Percentiles rank a stretch among this genome's conserved stretches.
These are phyloP conservation scores for Apiospora marii DNA, from an alignment of 2,329 filamentous ascomycete species.

Conservation along the genomic window DNA sequence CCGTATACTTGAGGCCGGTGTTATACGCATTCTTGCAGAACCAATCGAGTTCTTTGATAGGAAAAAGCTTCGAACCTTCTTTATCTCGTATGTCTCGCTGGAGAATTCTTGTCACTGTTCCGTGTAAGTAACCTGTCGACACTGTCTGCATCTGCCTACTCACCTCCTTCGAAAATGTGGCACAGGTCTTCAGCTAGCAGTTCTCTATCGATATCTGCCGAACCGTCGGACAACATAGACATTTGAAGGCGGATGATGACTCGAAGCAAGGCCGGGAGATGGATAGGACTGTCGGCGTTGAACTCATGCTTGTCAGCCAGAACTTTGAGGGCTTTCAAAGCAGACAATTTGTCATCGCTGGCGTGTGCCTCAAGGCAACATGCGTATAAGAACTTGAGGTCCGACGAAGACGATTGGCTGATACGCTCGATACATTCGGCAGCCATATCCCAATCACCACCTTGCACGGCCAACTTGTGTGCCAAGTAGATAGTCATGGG, in stretches of 20 bases:
- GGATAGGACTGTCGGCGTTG: slow-evolving; percentile 54
- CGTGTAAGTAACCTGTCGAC: slow-evolving; percentile 13
- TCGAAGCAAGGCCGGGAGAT: slow-evolving; percentile 70
- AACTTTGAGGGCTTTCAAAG: slow-evolving; percentile 65
- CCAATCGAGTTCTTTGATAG: slow-evolving; percentile 76
- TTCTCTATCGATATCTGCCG: slow-evolving; percentile 27
- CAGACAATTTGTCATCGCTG: slow-evolving; percentile 66
- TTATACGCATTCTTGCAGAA: slow-evolving; percentile 87
- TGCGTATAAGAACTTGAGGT: slow-evolving; percentile 75
- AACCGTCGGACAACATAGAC: slow-evolving; percentile 44
- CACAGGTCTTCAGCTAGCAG: slow-evolving; percentile 59
- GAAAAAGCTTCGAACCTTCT: slow-evolving; percentile 61
- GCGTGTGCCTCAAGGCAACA: slow-evolving; percentile 81
- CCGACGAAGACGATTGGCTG: slow-evolving; percentile 57
- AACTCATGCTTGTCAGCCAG: slow-evolving; percentile 65
- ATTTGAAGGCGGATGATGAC: slow-evolving; percentile 62
- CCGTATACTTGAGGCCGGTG: slow-evolving; percentile 68
- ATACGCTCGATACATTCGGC: slow-evolving; percentile 69
- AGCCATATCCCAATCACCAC: slow-evolving; percentile 65
- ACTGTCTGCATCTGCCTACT: slow-evolving; percentile 26
- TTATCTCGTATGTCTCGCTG: slow-evolving; percentile 47
- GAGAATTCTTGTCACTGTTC: slow-evolving; percentile 53
- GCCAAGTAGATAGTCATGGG: slow-evolving; percentile 75
- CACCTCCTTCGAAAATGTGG: slow-evolving; percentile 55
- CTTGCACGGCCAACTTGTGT: slow-evolving; percentile 74